phyloP scores from a whole-genome alignment of 805 yeast species.

The Ogataea pignaliae region DNA sequence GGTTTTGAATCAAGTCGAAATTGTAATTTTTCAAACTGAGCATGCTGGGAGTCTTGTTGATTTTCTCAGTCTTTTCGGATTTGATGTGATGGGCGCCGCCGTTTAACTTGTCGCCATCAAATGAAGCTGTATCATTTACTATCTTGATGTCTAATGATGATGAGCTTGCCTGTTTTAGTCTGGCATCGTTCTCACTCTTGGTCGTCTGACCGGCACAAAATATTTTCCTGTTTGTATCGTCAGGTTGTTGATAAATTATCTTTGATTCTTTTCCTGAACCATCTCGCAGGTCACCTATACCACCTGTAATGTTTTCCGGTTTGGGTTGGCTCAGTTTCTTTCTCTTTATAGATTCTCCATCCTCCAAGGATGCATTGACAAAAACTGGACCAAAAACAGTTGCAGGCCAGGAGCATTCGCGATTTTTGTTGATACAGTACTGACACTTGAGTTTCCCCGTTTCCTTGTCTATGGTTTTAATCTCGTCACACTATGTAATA shows the following conservation, averaged over 20 bases:
- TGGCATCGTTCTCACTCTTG: no score
- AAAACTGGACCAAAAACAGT: constrained; percentile 7
- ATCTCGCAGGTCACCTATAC: neutral
- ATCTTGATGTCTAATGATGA: neutral
- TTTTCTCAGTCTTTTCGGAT: neutral
- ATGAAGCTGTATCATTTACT: neutral
- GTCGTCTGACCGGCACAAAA: no score
- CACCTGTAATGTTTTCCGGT: constrained; percentile 1
- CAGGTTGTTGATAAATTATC: neutral
- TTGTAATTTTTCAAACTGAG: constrained; percentile 8
- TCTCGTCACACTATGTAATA: constrained; percentile 8
- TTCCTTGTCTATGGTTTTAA: constrained; percentile 3
- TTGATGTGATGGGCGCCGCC: neutral
- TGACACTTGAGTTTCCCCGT: constrained; percentile 7
- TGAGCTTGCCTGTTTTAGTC: no score
- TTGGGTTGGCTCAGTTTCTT: constrained; percentile 3
- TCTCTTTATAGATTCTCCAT: constrained; percentile 5
- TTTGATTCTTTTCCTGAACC: neutral
- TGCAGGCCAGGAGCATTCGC: constrained; percentile 10
- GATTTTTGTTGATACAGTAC: constrained; percentile 4
- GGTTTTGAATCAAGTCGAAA: constrained; percentile 5
- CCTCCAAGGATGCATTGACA: constrained; percentile 6
- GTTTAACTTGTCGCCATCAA: no score
- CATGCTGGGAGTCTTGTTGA: constrained; percentile 3
- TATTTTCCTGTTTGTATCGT: neutral